Conservation (phyloP, 2,329 filamentous ascomycete species). For the Cryoendolithus antarcticus region DNA sequence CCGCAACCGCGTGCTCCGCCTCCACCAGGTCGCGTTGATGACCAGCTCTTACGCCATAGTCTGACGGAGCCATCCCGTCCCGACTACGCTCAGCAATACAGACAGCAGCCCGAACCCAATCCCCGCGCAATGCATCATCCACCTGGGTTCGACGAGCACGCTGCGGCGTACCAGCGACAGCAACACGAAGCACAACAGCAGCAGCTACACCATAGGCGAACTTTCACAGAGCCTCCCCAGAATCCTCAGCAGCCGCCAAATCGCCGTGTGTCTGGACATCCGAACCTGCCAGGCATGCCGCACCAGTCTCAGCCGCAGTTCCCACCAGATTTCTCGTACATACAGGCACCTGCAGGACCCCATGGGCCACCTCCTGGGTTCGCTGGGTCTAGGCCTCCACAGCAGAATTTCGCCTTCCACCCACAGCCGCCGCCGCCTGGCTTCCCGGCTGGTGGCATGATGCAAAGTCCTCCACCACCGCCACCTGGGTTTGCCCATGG, state of each 20-base stretch:
- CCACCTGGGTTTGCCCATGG: slow-evolving; percentile 3
- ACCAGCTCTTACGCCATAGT: slow-evolving; percentile 20
- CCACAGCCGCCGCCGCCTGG: slow-evolving; percentile 4
- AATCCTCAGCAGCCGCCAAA: slow-evolving; percentile 11
- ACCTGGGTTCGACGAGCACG: slow-evolving; percentile 23
- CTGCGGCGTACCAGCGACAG: slow-evolving; percentile 16
- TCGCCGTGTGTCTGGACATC: slow-evolving; percentile 16
- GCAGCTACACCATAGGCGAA: slow-evolving; percentile 14
- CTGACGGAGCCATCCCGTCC: slow-evolving; percentile 11
- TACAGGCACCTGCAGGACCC: slow-evolving; percentile 3
- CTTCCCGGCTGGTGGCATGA: slow-evolving; percentile 2
- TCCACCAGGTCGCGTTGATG: slow-evolving; percentile 23
- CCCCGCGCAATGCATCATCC: slow-evolving; percentile 4
- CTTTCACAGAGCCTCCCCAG: slow-evolving; percentile 14
- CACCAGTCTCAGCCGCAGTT: slow-evolving; percentile 13
- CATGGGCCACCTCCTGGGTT: slow-evolving; percentile 5
- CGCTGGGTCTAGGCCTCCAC: neutral
- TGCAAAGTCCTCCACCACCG: slow-evolving; percentile 4
- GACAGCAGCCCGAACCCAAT: no score
- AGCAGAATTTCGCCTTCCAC: slow-evolving; percentile 1
- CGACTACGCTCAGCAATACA: slow-evolving; percentile 5
- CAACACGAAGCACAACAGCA: slow-evolving; percentile 13
- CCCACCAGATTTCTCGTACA: slow-evolving; percentile 11
- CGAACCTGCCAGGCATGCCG: slow-evolving; percentile 18
- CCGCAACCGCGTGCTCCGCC: slow-evolving; percentile 25